Base-by-base conservation (phyloP, 2,329 filamentous ascomycete genomes). In the Leptographium lundbergii region DNA sequence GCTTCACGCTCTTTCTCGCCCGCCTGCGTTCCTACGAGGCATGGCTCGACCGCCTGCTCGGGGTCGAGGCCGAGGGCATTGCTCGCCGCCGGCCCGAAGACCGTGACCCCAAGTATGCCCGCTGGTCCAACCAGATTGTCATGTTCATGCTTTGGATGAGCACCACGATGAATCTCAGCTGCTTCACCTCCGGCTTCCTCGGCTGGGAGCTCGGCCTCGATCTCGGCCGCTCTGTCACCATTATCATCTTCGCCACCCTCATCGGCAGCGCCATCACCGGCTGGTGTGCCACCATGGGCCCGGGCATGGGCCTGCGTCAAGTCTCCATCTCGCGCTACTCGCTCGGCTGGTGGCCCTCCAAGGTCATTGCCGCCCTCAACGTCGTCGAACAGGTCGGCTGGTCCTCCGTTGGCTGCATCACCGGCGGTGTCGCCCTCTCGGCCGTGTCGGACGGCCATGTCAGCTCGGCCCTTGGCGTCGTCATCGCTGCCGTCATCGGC, bases 61-160 rank as follows among this genome's bases (percentile, higher is more conserved):
- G 77, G 22, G 70, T 80, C 59, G 78, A 80, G 66, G 72, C 75
- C 2, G 68, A 77, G 55, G 75, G 74, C 51, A 72, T 78, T 53
- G 67, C 68, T 11, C 73, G 78, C 59, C 75, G 77, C 62, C 70
- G 70, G 6, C 72, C 76, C 39, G 73, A 77, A 65, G 72, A 77
- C 50, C 68, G 69, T 32, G 67, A 72, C 39, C 72, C 72, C 1
- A 61, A 64, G n/a, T 71, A 69, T 55, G 64, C 64, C 7, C 69
- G 68, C 51, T 73, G 69, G 69, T 69, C 67, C 24, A 74, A 75
- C 64, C 73, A 74, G 61, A 66, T 75, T 58, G 71, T 72, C 59
- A 81, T 80, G 77, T 77, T 75, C 13, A 66, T 78, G 60, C 69
- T 81, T 59, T 81, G 78, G 78, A 76, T 77, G 24, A 75, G 72